A percentile compares a stretch with the other conserved stretches of the same genome.
Evolutionary conservation across 140 eudicot species (phyloP).

Genomic region (Eryngium alpinum): DNA sequence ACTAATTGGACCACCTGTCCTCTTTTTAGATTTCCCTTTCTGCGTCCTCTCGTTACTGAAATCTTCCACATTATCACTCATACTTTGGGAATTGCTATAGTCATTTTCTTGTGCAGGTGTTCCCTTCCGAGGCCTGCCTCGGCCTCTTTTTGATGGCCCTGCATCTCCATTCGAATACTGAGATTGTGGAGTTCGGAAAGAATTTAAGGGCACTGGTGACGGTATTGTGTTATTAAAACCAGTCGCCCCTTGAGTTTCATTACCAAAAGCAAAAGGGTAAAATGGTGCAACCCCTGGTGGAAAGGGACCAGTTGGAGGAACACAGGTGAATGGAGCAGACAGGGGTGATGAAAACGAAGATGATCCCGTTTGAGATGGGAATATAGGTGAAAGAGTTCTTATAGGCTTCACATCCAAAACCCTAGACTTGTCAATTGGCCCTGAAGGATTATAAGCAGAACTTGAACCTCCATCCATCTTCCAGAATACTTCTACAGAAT

Average conservation of each 20-base stretch:
- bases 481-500: slow-evolving; percentile 1
- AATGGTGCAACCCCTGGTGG: slow-evolving; percentile 78
- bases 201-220: slow-evolving; percentile 68
- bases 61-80: slow-evolving; percentile 30
- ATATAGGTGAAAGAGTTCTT: slow-evolving; percentile 68
- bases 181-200: slow-evolving; percentile 51
- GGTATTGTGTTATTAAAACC: slow-evolving; percentile 34
- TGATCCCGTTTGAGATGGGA: slow-evolving; percentile 40
- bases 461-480: slow-evolving; percentile 59
- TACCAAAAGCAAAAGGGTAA: slow-evolving; percentile 48
- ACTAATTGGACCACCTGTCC: background rate
- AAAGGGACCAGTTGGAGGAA: slow-evolving; percentile 65
- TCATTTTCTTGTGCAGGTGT: slow-evolving; percentile 27
- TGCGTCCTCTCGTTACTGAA: slow-evolving; percentile 19
- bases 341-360: slow-evolving; percentile 40
- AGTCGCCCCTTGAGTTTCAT: slow-evolving; percentile 28
- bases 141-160: slow-evolving; percentile 33
- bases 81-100: slow-evolving; percentile 25
- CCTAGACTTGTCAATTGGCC: slow-evolving; percentile 56
- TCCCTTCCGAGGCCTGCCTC: slow-evolving; percentile 15
- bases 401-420: slow-evolving; percentile 64
- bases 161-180: slow-evolving; percentile 31
- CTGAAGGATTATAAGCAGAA: slow-evolving; percentile 43
- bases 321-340: slow-evolving; percentile 54
- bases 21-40: slow-evolving; percentile 24